Base-by-base conservation (phyloP, 805 yeast genomes). In the Kregervanrija delftensis region DNA sequence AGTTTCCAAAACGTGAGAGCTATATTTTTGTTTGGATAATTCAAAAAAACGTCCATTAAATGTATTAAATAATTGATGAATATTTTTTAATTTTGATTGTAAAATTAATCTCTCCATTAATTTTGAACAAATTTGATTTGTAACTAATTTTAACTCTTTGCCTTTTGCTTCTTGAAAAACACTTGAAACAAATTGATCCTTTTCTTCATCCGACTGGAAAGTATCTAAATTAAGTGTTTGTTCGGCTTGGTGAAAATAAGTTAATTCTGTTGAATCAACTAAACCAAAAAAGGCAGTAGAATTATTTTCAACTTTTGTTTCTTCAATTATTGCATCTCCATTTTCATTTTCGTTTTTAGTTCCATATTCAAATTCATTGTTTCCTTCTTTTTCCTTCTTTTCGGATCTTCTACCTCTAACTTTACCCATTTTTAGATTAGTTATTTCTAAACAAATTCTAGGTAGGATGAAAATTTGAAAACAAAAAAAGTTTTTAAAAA, bases 51-150 rank as follows among this genome's bases (percentile, higher is more conserved):
- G 84, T n/a, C 85, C 87, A 36, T 71, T 71, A 57, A 89, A 85
- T 1, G 81, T 77, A 47, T 72, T 73, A 62, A 83, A 85, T 0
- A 90, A 59, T 31, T 70, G 68, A 54, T 81, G 80, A 47, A 88
- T 63, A 60, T 88, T 95, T 11, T 64, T 68, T 49, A 79, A 82
- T 28, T 74, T 71, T 12, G 90, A 83, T 14, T 70, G 66, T 36
- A 86, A 64, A n/a, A 91, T 75, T 49, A 91, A 67, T 58, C 99
- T 73, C 64, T 91, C 99, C 71, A 93, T 73, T 47, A 93, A 71
- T 61, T 91, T 91, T 17, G 98, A 91, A 63, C 97, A 89, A 46
- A 91, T 88, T 59, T 90, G 97, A 58, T 91, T 90, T 2, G 96
- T 91, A 4, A 86, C 96, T 35, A 91, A 71, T 63, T 93, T 91